Evolutionary conservation across 805 yeast genomes (phyloP), one percentile per base, ranked within the genome.

Genomic region (Myxozyma melibiosi): DNA sequence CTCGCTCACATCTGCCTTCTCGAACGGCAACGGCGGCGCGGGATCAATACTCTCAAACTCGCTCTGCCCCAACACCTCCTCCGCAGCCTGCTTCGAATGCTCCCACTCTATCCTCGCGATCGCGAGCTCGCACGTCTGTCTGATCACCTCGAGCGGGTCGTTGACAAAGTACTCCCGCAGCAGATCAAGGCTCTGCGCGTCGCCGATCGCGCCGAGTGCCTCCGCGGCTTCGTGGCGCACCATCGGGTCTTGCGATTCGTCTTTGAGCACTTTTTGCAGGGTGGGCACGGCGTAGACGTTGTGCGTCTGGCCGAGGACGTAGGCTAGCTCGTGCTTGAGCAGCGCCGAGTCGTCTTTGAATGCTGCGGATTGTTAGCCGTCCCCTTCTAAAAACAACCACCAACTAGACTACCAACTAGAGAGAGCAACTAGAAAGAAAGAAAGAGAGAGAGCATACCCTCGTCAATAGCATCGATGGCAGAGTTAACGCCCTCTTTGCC

Each of bases 151-250:
- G 52, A 84, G 73, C 16, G 96, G 94, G 70, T 95, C 98, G 49
- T 85, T 80, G 60, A 76, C 72, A 66, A 74, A 78, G 72, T 85
- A 90, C 52, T 84, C 75, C 61, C 81, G 74, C 65, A 94, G 80
- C 46, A 90, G 70, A 1, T 77, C 81, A 54, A 94, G 72, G 13
- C 96, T 86, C 4, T 81, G 85, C 39, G 74, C 72, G 72, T 90
- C 96, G 46, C 96, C 96, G 51, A 94, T 78, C 42, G 99, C 99
- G 61, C 99, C 99, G 53, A 94, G 78, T 41, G 98, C 99, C 74
- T 94, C 99, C 6, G 99, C 99, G 16, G 99, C 99, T 74, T 94
- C 99, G 73, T 94, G 99, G 73, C 99, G 86, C 35, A 94, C 99
- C 98, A 94, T 94, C 59, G 88, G 78, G 76, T 92, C 98, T 65